Base-by-base conservation (phyloP, 2,329 filamentous ascomycete genomes). In the Diaporthe sp. region DNA sequence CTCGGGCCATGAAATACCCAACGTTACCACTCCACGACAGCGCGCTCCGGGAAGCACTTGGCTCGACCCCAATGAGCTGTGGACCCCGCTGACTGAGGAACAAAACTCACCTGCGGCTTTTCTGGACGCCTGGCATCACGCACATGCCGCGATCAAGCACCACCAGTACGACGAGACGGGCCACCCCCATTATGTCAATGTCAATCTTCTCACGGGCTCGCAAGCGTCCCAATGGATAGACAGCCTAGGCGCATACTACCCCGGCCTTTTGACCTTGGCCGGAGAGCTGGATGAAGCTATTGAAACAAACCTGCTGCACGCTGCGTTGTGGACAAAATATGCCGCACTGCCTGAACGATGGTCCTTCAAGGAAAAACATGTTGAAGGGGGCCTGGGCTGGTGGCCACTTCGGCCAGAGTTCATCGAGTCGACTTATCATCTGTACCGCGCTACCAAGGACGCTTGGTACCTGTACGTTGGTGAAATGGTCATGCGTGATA, bases 361-460 rank as follows among this genome's bases (percentile, higher is more conserved):
- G 95, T 98, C 96, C 55, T 92, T 97, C 70, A 91, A 92, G 70
- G 94, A 95, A 34, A 94, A 94, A 39, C 92, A 93, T 72, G 93
- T 98, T 63, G 97, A 98, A 82, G 92, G 93, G 25, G 95, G 95
- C 13, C 90, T 98, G 37, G 92, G 93, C 15, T 98, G 97, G 95
- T 99, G 97, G 94, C 95, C 95, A 15, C 95, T 97, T 31, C 92
- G 97, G 34, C 97, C 97, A 7, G 97, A 99, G 83, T 98, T 98
- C 82, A 95, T 98, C 79, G 97, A 99, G 85, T 98, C 95, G 1
- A 98, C 94, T 0, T 99, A 98, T 85, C 95, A 98, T 81, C 87
- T 99, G n/a, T 98, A 97, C 83, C 93, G 94, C 70, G 96, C 96
- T 2, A 98, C 97, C 0, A 91, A 93, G 80, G 97, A 99, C 83